Base-by-base conservation (phyloP, 2,329 filamentous ascomycete genomes). In the Arthrinium phaeospermum region DNA sequence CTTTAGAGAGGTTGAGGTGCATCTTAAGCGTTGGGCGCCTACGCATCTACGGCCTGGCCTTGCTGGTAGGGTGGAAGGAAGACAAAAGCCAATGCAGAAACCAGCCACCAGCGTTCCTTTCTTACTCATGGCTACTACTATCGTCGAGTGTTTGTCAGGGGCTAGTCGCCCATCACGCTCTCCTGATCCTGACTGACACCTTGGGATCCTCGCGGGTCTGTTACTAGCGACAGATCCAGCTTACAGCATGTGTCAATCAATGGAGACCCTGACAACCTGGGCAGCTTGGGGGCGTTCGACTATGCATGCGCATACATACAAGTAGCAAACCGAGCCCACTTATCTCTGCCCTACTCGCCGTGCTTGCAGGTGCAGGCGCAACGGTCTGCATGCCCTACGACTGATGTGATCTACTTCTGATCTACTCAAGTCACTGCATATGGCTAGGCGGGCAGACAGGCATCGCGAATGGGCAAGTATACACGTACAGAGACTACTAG, bases 331-430 rank as follows among this genome's bases (percentile, higher is more conserved):
- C 34, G 34, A n/a, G 22, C 34, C 57, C 57, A 64, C 57, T 64
- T 64, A 41, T 64, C 57, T 41, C 57, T 64, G 57, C 57, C 57
- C 57, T 64, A 64, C 57, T 64, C 57, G 30, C 57, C 41, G 30
- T 41, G 30, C 57, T 64, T 64, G 57, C 57, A 64, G 57, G 57
- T 64, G 57, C 57, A 64, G 34, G 57, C n/a, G 57, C 57, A 64
- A 64, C 57, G 57, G 57, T 64, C 57, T 41, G 57, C 57, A 64
- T 64, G 53, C 53, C 53, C 53, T 61, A 64, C 57, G 34, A 12
- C 30, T 41, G 37, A 14, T 64, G 34, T 24, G 34, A 41, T 53
- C 57, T 64, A 64, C 24, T 53, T 27, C 49, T 24, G 49, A 53
- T 53, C 49, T 53, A 27, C 57, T 41, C 57, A 64, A 64, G 57